Conservation (phyloP, 2,329 filamentous ascomycete species). For the Aspergillus fructus region DNA sequence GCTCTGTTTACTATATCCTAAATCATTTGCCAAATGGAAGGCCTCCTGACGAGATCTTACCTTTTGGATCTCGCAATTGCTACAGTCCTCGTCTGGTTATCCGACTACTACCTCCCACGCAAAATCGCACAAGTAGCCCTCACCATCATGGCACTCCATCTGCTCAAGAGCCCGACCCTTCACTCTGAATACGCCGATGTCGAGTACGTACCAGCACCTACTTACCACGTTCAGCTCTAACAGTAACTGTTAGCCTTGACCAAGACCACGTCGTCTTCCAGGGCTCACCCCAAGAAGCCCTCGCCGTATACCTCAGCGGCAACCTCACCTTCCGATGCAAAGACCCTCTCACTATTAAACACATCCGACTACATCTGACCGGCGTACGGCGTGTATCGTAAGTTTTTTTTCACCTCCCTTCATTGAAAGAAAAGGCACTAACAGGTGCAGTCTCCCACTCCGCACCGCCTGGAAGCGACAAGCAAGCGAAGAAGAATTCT, state of each 20-base stretch:
- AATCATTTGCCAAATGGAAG: too few relatives aligned
- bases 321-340: not conserved
- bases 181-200: not conserved
- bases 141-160: too few relatives aligned
- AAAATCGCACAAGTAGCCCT: too few relatives aligned
- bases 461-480: not conserved
- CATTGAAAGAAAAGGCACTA: too few relatives aligned
- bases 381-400: not conserved
- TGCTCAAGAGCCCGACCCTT: too few relatives aligned
- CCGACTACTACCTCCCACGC: too few relatives aligned
- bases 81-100: too few relatives aligned
- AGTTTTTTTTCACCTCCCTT: too few relatives aligned
- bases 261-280: not conserved
- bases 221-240: too few relatives aligned
- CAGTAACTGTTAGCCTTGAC: not conserved
- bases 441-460: not conserved
- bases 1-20: too few relatives aligned
- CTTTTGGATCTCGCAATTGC: too few relatives aligned
- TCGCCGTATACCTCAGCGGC: constrained; percentile 1
- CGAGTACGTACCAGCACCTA: not conserved
- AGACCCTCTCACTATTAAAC: not conserved
- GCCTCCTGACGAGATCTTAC: too few relatives aligned
- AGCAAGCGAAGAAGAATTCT: not conserved
- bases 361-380: not conserved
- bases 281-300: not conserved